Evolutionary conservation across 345 rosid species (phyloP).

Genomic region (Salix suchowensis): DNA sequence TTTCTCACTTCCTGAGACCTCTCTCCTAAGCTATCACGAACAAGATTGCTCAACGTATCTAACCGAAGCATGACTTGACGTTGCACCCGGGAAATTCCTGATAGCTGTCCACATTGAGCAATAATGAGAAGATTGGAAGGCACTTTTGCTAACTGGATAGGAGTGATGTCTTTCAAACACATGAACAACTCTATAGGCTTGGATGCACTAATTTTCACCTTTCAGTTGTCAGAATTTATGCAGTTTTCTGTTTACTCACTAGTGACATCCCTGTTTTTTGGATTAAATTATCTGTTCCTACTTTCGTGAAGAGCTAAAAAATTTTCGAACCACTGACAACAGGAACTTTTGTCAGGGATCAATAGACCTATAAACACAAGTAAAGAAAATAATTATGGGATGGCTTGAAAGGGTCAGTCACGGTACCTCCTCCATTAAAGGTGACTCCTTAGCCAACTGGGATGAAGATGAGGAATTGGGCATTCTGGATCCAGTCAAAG

Average conservation of each 20-base stretch:
- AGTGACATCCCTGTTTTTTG: background rate
- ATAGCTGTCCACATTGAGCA: constrained; percentile 42
- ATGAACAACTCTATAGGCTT: background rate
- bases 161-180: background rate
- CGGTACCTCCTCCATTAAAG: constrained; percentile 78
- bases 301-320: background rate
- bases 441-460: constrained; percentile 71
- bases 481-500: constrained; percentile 62
- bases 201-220: background rate
- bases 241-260: background rate
- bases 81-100: constrained; percentile 56
- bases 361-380: background rate
- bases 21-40: constrained; percentile 45
- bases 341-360: background rate
- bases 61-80: constrained; percentile 73
- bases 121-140: constrained; percentile 13
- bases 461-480: constrained; percentile 70
- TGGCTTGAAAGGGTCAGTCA: background rate
- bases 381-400: background rate
- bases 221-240: background rate
- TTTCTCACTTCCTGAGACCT: constrained; percentile 35
- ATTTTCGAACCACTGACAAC: background rate
- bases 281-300: background rate
- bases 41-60: constrained; percentile 58
- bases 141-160: background rate